These are phyloP conservation scores for Ilyonectria sp. DNA, from an alignment of 2,329 filamentous ascomycete genomes.

Conservation along the genomic window DNA sequence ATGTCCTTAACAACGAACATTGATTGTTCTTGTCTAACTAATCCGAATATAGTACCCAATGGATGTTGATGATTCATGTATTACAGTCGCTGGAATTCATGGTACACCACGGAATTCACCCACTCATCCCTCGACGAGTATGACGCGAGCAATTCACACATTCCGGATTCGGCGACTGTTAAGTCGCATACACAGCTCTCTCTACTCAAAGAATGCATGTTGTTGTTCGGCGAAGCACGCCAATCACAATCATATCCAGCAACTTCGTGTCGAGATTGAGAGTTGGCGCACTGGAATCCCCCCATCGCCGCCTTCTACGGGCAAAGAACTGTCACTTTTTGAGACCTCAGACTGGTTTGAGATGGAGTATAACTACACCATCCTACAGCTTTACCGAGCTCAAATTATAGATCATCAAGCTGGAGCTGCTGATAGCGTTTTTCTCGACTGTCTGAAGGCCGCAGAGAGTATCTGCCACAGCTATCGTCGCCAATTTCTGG, in stretches of 20 bases:
- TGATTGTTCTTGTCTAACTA: not conserved
- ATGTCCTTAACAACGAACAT: not conserved
- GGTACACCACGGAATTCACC: not conserved
- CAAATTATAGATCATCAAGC: slow-evolving; percentile 37
- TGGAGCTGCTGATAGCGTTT: slow-evolving; percentile 34
- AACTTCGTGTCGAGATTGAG: slow-evolving; percentile 16
- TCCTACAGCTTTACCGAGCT: slow-evolving; percentile 43
- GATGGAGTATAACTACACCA: slow-evolving; percentile 29
- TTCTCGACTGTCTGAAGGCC: slow-evolving; percentile 40
- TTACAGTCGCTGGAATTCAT: not conserved
- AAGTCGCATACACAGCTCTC: slow-evolving; percentile 16
- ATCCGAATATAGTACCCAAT: not conserved
- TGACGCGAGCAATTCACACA: slow-evolving; percentile 2
- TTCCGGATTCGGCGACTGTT: slow-evolving; percentile 5
- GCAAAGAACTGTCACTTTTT: slow-evolving; percentile 9
- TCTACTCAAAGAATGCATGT: slow-evolving; percentile 12
- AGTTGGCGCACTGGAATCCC: slow-evolving; percentile 11
- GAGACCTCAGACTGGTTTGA: slow-evolving; percentile 11
- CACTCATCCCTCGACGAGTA: not conserved
- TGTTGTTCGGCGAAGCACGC: not conserved
- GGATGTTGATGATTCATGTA: slow-evolving; percentile 12
- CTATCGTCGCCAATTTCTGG: slow-evolving; percentile 40
- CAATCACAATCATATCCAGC: not conserved
- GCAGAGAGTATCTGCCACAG: slow-evolving; percentile 32
- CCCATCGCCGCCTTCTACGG: not conserved